phyloP scores from a whole-genome alignment of 495 filamentous ascomycete species.

The Penicillium bialowiezense region DNA sequence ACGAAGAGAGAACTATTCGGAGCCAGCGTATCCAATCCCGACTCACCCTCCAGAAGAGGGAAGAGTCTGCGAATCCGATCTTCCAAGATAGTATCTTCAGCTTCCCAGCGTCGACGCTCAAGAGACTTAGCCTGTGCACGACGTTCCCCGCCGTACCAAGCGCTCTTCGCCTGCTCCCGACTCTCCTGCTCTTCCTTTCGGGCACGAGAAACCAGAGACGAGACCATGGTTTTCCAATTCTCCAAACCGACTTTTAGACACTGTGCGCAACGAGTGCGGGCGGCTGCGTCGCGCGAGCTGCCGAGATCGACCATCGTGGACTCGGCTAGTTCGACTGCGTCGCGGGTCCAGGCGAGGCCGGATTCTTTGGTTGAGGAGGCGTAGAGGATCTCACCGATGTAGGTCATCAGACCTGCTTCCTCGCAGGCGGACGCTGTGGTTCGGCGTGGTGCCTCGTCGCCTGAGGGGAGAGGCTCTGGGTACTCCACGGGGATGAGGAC shows the following conservation, averaged over 20 bases:
- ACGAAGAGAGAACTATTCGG: conserved; percentile 37
- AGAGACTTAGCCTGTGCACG: conserved; percentile 23
- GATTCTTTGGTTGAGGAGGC: conserved; percentile 58
- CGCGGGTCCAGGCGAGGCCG: conserved; percentile 80
- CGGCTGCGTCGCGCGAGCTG: conserved; percentile 36
- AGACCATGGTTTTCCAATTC: conserved; percentile 75
- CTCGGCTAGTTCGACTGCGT: conserved; percentile 71
- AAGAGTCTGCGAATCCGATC: conserved; percentile 35
- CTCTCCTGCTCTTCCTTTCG: conserved; percentile 41
- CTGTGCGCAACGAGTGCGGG: conserved; percentile 60
- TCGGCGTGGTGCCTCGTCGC: conserved; percentile 60
- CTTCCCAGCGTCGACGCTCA: conserved; percentile 37
- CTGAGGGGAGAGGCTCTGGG: conserved; percentile 62
- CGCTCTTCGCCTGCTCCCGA: conserved; percentile 33
- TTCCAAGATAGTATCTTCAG: conserved; percentile 38
- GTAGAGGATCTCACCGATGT: conserved; percentile 93
- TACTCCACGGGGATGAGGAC: conserved; percentile 55
- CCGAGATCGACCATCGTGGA: conserved; percentile 36
- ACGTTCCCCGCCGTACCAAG: conserved; percentile 50
- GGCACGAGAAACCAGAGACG: conserved; percentile 49
- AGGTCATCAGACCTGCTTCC: conserved; percentile 79
- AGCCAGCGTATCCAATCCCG: conserved; percentile 27
- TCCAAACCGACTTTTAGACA: conserved; percentile 67
- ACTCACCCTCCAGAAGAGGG: conserved; percentile 33
- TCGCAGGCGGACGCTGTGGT: conserved; percentile 65